Conservation (phyloP, 1,284 basidiomycete genomes). For the Cutaneotrichosporon spelunceum region DNA sequence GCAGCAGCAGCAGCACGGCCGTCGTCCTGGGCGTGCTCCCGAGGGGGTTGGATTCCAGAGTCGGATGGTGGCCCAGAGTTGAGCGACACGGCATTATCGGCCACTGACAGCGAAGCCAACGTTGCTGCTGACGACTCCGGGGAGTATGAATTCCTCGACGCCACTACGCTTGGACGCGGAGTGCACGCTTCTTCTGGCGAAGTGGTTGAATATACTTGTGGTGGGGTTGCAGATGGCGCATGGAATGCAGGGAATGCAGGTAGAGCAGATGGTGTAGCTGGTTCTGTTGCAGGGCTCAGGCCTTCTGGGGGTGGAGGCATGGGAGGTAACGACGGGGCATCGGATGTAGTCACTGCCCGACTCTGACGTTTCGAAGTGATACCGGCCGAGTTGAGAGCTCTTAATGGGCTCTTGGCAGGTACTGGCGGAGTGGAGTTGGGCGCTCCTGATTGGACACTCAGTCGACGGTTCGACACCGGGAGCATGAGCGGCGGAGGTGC, state of each 20-base stretch:
- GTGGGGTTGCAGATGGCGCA: not conserved
- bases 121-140: not conserved
- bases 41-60: not conserved
- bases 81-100: constrained; percentile 3
- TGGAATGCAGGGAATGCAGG: too few relatives aligned
- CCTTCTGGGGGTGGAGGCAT: constrained; percentile 11
- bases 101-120: not conserved
- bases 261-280: not conserved
- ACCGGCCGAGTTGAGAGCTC: constrained; percentile 14
- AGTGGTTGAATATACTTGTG: not conserved
- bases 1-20: not conserved
- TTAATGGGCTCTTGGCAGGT: constrained; percentile 44
- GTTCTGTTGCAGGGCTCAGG: not conserved
- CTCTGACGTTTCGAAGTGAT: not conserved
- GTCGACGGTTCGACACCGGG: not conserved
- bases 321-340: constrained; percentile 4
- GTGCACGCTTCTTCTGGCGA: not conserved
- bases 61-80: constrained; percentile 7
- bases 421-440: constrained; percentile 33
- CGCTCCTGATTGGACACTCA: constrained; percentile 7
- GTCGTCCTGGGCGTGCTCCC: not conserved
- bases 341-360: not conserved
- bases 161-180: not conserved
- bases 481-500: constrained; percentile 26
- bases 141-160: not conserved